Conservation (phyloP, 1,284 basidiomycete genomes). For the Amylostereum chailletii region DNA sequence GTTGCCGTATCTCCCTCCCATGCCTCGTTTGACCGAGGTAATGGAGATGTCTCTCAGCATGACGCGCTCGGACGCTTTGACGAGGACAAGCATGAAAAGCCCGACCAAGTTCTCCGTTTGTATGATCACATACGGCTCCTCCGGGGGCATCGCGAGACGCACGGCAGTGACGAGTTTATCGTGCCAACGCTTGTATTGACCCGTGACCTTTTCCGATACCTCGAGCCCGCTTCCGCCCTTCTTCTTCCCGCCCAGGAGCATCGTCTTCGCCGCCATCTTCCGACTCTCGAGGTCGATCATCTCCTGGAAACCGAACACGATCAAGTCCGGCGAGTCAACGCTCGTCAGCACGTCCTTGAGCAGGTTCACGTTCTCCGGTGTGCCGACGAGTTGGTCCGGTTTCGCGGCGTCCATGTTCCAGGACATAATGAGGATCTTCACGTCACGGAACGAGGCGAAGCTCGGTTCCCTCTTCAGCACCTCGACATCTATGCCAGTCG, state of each 20-base stretch:
- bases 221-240: slow-evolving; percentile 49
- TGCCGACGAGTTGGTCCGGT: slow-evolving; percentile 63
- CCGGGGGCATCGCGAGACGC: slow-evolving; percentile 56
- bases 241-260: slow-evolving; percentile 71
- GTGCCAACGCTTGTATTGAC: slow-evolving; percentile 83
- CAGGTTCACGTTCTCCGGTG: slow-evolving; percentile 62
- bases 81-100: slow-evolving; percentile 82
- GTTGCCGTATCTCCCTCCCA: slow-evolving; percentile 91
- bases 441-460: slow-evolving; percentile 74
- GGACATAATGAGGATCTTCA: slow-evolving; percentile 78
- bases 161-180: slow-evolving; percentile 75
- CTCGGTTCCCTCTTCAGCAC: slow-evolving; percentile 66
- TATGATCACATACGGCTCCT: slow-evolving; percentile 68
- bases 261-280: slow-evolving; percentile 85
- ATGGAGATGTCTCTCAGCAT: slow-evolving; percentile 67
- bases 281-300: slow-evolving; percentile 90
- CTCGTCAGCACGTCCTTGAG: slow-evolving; percentile 63
- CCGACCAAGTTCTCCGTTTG: slow-evolving; percentile 89
- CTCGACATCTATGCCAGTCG: slow-evolving; percentile 49
- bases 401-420: slow-evolving; percentile 93
- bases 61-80: slow-evolving; percentile 55
- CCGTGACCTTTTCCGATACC: slow-evolving; percentile 67
- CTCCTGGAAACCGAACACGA: slow-evolving; percentile 94
- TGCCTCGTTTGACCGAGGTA: slow-evolving; percentile 82
- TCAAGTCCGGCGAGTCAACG: slow-evolving; percentile 76